Percentiles rank a stretch among this genome's conserved stretches.
Evolutionary conservation across 345 rosid species (phyloP).

Genomic region (Brassica juncea): DNA sequence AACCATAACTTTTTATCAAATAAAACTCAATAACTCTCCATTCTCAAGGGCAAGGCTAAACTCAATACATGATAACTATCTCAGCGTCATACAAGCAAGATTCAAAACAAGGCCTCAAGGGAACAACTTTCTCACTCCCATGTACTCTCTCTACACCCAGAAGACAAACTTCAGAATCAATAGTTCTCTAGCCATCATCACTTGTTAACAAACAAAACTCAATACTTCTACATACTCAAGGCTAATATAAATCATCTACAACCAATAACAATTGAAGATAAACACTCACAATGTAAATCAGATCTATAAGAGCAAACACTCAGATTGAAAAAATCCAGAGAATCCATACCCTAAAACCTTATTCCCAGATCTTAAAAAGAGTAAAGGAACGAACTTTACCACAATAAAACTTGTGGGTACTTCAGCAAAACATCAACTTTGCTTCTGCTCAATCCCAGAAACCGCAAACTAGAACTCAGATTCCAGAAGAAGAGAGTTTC

Average conservation of each 20-base stretch:
- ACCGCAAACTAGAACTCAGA: slow-evolving; percentile 17
- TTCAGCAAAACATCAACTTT: slow-evolving; percentile 28
- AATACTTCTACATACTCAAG: background rate
- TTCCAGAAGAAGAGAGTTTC: background rate
- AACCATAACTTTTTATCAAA: slow-evolving; percentile 6
- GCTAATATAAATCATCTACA: background rate
- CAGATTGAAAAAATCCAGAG: background rate
- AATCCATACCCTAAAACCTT: background rate
- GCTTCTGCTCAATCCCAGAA: slow-evolving; percentile 38
- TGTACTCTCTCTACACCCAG: background rate
- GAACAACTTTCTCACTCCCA: background rate
- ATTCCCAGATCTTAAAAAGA: slow-evolving; percentile 1
- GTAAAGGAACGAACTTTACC: slow-evolving; percentile 31
- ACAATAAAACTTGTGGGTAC: slow-evolving; percentile 9
- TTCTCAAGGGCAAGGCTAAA: background rate
- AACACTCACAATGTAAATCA: slow-evolving; percentile 25
- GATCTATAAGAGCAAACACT: slow-evolving; percentile 25
- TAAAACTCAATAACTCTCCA: background rate
- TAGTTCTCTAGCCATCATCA: slow-evolving; percentile 7
- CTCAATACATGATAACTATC: background rate
- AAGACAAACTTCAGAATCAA: background rate
- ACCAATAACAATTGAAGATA: background rate
- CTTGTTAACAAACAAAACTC: slow-evolving; percentile 8
- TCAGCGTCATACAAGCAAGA: background rate
- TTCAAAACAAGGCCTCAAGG: background rate